Conservation (phyloP, 164 flowering plant species). For the Stephania japonica region DNA sequence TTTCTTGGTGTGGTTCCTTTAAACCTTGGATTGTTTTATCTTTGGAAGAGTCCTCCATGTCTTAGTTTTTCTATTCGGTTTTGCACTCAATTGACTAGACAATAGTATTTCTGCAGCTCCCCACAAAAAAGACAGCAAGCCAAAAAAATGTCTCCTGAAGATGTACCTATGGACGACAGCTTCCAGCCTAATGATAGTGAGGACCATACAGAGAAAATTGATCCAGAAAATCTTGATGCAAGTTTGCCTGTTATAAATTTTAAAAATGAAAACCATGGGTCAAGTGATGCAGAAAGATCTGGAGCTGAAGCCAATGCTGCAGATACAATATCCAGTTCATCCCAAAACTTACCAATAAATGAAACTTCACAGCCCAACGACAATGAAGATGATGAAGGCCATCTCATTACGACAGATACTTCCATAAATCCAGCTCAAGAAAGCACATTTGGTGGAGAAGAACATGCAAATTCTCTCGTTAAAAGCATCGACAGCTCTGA, state of each 20-base stretch:
- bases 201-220: conserved; percentile 26
- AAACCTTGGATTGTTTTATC: background rate
- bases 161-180: conserved; percentile 25
- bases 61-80: background rate
- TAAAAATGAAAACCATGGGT: conserved; percentile 21
- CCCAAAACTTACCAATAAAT: conserved; percentile 12
- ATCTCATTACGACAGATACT: background rate
- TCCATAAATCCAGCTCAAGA: conserved; percentile 17
- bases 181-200: conserved; percentile 26
- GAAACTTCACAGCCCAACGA: background rate
- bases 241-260: conserved; percentile 13
- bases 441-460: conserved; percentile 15
- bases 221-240: conserved; percentile 14
- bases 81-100: conserved; percentile 3
- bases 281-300: conserved; percentile 28
- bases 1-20: background rate
- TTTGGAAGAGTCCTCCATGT: background rate
- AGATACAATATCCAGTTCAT: conserved; percentile 10
- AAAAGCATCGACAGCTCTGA: conserved; percentile 19
- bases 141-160: conserved; percentile 42
- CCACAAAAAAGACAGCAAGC: conserved; percentile 43
- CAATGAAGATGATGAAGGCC: background rate
- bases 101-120: conserved; percentile 37
- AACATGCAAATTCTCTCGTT: conserved; percentile 12
- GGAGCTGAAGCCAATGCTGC: conserved; percentile 22